A percentile compares a stretch with the other conserved stretches of the same genome.
phyloP scores from a whole-genome alignment of 306 rosid species.

The Fagus crenata region DNA sequence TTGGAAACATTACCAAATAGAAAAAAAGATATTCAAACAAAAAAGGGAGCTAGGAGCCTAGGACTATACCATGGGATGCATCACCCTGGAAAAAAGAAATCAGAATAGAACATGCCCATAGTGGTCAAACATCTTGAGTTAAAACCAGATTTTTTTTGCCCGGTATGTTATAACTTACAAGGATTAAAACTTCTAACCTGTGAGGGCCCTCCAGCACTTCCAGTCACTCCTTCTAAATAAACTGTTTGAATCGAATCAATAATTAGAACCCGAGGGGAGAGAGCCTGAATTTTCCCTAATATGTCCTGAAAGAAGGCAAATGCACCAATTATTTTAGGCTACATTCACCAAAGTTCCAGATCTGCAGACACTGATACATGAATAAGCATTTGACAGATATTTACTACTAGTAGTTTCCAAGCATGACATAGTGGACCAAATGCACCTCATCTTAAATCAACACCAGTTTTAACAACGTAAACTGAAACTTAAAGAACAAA shows the following conservation, averaged over 20 bases:
- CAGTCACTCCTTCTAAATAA: constrained; percentile 60
- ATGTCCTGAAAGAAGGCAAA: constrained; percentile 66
- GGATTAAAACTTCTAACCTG: constrained; percentile 54
- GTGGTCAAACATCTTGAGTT: constrained; percentile 19
- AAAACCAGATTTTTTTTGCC: constrained; percentile 10
- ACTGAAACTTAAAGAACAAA: background rate
- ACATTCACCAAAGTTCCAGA: constrained; percentile 16
- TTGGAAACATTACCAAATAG: background rate
- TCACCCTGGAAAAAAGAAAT: constrained; percentile 12
- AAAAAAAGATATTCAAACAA: constrained; percentile 22
- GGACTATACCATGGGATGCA: constrained; percentile 1
- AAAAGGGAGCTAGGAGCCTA: no score
- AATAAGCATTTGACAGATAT: background rate
- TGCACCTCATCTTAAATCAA: background rate
- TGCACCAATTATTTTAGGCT: constrained; percentile 20
- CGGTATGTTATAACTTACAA: background rate
- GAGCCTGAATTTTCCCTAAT: constrained; percentile 55
- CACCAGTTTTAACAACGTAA: background rate
- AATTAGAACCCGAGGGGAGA: constrained; percentile 68
- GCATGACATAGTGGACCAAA: background rate
- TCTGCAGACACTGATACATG: constrained; percentile 2
- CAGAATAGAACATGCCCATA: background rate
- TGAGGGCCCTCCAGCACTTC: constrained; percentile 72
- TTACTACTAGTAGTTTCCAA: background rate
- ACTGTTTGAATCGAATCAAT: constrained; percentile 94